These are phyloP conservation scores for Botrytis medusae DNA, from an alignment of 2,329 filamentous ascomycete species.

Conservation along the genomic window DNA sequence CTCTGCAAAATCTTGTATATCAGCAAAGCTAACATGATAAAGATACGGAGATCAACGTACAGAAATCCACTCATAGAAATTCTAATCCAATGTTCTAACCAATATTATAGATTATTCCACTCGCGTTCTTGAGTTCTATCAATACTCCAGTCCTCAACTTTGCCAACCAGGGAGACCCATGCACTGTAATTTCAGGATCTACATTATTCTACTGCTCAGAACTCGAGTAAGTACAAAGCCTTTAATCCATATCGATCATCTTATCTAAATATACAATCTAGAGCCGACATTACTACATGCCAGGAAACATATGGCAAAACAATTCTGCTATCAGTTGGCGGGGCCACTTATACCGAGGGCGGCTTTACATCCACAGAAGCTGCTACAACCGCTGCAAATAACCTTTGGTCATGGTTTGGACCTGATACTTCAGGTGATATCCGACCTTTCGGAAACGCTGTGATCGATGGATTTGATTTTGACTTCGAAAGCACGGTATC, in stretches of 20 bases:
- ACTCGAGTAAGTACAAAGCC: slow-evolving; percentile 55
- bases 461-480: slow-evolving; percentile 74
- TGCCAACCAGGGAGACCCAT: slow-evolving; percentile 61
- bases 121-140: slow-evolving; percentile 63
- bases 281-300: slow-evolving; percentile 56
- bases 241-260: neutral
- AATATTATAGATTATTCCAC: slow-evolving; percentile 54
- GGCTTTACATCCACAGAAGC: slow-evolving; percentile 57
- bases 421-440: slow-evolving; percentile 50
- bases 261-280: slow-evolving; percentile 14
- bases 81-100: slow-evolving; percentile 22
- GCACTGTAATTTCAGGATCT: slow-evolving; percentile 58
- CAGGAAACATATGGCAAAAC: slow-evolving; percentile 65
- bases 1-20: neutral
- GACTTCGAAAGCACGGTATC: slow-evolving; percentile 63
- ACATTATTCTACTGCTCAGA: slow-evolving; percentile 60
- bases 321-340: slow-evolving; percentile 70
- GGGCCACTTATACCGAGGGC: slow-evolving; percentile 67
- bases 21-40: slow-evolving; percentile 19
- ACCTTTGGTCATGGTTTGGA: slow-evolving; percentile 71
- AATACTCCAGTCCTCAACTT: slow-evolving; percentile 60
- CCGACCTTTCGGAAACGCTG: slow-evolving; percentile 65
- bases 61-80: slow-evolving; percentile 19
- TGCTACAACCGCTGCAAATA: slow-evolving; percentile 57
- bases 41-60: slow-evolving; percentile 50